Evolutionary conservation across 2,329 filamentous ascomycete genomes (phyloP).

Genomic region (Fusarium solani-melongenae): DNA sequence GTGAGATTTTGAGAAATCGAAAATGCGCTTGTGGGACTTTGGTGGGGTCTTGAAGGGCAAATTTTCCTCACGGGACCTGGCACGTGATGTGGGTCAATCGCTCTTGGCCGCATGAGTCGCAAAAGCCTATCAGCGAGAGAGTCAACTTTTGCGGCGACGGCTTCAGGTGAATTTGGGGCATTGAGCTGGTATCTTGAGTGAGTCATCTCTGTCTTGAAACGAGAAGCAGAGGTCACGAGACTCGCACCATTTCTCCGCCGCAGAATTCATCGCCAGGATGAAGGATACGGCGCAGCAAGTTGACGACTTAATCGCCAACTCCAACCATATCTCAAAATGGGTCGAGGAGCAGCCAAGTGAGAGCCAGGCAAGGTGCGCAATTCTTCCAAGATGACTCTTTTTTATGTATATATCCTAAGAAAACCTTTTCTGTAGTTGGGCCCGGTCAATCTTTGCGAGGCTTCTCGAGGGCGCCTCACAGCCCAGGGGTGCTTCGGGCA

Average conservation of each 20-base stretch:
- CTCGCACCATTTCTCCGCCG: neutral
- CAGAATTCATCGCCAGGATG: constrained; percentile 29
- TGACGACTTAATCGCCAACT: constrained; percentile 50
- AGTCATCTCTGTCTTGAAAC: neutral
- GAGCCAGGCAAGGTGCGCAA: constrained; percentile 51
- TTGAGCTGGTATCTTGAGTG: neutral
- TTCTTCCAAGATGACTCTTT: constrained; percentile 12
- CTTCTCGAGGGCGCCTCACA: constrained; percentile 62
- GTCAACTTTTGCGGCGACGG: constrained; percentile 17
- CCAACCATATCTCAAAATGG: constrained; percentile 54
- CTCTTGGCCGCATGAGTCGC: neutral
- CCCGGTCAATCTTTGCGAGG: constrained; percentile 57
- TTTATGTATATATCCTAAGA: constrained; percentile 38
- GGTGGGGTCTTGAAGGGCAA: constrained; percentile 49
- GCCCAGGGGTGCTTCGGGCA: constrained; percentile 65
- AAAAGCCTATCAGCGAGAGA: constrained; percentile 21
- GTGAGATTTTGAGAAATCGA: constrained; percentile 35
- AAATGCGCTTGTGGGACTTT: constrained; percentile 42
- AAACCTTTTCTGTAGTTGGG: constrained; percentile 40
- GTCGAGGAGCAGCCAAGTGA: constrained; percentile 53
- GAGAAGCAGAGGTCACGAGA: constrained; percentile 1
- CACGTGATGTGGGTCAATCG: constrained; percentile 44
- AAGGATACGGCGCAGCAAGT: constrained; percentile 41
- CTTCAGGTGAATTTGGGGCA: constrained; percentile 1
- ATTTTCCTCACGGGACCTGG: constrained; percentile 46